Percentiles rank a stretch among this genome's conserved stretches.
Conservation (phyloP, 352 stramenopile genomes). For the Globisporangium paroecandrum region DNA sequence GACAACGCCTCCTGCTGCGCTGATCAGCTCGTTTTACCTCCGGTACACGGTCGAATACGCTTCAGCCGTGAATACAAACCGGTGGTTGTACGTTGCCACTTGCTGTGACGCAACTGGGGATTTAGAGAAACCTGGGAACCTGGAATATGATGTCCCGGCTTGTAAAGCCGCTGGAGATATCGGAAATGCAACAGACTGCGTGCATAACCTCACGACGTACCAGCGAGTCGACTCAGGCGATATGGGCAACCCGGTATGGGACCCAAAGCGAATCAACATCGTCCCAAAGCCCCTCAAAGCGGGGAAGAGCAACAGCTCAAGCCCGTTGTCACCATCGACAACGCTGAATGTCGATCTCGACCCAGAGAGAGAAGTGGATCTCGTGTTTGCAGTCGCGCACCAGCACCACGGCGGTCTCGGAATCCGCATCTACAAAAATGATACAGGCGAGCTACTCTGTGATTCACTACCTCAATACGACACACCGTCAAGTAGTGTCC, state of each 20-base stretch:
- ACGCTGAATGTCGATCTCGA: not conserved
- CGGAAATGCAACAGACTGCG: not conserved
- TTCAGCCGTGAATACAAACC: slow-evolving; percentile 2
- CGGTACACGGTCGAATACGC: slow-evolving; percentile 13
- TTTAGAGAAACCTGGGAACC: slow-evolving; percentile 3
- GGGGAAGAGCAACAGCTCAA: not conserved
- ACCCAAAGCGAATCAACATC: not conserved
- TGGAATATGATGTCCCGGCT: slow-evolving; percentile 12
- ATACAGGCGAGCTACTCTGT: slow-evolving; percentile 4
- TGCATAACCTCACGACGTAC: slow-evolving; percentile 14
- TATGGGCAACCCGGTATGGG: slow-evolving; percentile 11
- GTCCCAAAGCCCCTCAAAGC: not conserved
- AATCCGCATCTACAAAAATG: slow-evolving; percentile 3
- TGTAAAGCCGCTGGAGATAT: not conserved
- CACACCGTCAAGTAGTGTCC: too few relatives aligned
- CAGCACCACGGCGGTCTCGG: slow-evolving; percentile 8
- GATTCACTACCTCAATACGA: slow-evolving; percentile 3
- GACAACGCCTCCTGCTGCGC: not conserved
- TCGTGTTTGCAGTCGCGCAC: slow-evolving; percentile 7
- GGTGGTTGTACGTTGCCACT: slow-evolving; percentile 12
- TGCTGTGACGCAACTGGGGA: slow-evolving; percentile 13
- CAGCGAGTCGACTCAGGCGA: slow-evolving; percentile 10
- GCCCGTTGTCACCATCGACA: not conserved
- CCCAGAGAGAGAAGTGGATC: slow-evolving; percentile 11
- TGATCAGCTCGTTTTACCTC: slow-evolving; percentile 15